Evolutionary conservation across 2,329 filamentous ascomycete genomes (phyloP).

Genomic region (Clarireedia paspali): DNA sequence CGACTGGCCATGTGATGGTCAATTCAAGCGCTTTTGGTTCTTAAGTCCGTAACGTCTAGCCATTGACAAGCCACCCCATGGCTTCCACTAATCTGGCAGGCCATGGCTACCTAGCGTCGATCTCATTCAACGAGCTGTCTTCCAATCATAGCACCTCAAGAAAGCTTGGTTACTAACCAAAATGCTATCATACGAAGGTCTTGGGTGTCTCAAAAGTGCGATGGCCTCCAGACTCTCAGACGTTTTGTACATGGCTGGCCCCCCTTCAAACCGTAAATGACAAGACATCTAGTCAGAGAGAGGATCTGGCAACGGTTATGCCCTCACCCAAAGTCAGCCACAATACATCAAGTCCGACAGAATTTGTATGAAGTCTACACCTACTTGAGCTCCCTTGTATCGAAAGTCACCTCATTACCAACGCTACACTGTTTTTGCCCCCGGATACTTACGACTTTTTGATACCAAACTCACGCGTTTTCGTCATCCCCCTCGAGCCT

Average conservation of each 20-base stretch:
- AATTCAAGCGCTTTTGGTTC: too few species aligned
- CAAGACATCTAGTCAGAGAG: neutral
- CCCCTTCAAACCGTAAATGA: neutral
- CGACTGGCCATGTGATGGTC: too few species aligned
- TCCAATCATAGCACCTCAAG: neutral
- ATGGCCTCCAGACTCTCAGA: neutral
- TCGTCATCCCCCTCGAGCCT: constrained; percentile 9
- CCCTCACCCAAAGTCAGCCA: neutral
- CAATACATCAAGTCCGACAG: constrained; percentile 1
- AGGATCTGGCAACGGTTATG: neutral
- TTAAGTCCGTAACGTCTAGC: too few species aligned
- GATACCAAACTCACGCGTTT: constrained; percentile 4
- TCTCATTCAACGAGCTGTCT: neutral
- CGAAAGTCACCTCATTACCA: neutral
- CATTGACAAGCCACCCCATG: too few species aligned
- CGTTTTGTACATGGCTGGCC: neutral
- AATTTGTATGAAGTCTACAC: constrained; percentile 1
- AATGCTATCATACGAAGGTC: neutral
- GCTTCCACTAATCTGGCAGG: neutral
- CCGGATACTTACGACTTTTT: neutral
- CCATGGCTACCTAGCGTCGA: neutral
- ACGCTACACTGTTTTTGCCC: neutral
- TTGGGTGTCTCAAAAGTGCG: constrained; percentile 1
- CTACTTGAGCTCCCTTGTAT: neutral
- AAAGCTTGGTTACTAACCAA: neutral